These are phyloP conservation scores for Kurtzmaniella fragi DNA, from an alignment of 805 yeast genomes.

Conservation along the genomic window DNA sequence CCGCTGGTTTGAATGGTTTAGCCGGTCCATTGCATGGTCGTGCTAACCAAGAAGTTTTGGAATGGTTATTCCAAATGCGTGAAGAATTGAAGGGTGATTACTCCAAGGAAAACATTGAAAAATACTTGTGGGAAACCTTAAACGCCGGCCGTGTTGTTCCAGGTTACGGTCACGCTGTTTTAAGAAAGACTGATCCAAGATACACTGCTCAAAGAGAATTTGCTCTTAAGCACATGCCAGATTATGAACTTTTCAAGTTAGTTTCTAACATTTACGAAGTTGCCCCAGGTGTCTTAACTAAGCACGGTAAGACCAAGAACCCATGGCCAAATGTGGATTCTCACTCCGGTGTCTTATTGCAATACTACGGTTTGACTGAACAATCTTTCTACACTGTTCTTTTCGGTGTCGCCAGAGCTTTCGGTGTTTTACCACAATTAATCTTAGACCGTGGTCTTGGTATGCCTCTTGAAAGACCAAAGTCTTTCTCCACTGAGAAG, in stretches of 20 bases:
- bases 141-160: constrained; percentile 77
- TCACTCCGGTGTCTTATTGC: constrained; percentile 71
- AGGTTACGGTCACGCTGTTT: constrained; percentile 86
- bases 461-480: constrained; percentile 79
- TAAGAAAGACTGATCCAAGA: constrained; percentile 80
- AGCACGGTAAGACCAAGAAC: constrained; percentile 82
- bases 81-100: constrained; percentile 58
- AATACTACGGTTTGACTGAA: constrained; percentile 75
- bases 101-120: constrained; percentile 51
- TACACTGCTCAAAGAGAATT: constrained; percentile 70
- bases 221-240: constrained; percentile 56
- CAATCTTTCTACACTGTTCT: constrained; percentile 72
- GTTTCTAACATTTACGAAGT: constrained; percentile 62
- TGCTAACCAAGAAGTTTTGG: constrained; percentile 81
- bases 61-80: constrained; percentile 64
- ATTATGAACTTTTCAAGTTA: constrained; percentile 60
- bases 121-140: constrained; percentile 66
- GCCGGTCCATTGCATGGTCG: constrained; percentile 87
- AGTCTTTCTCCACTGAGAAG: constrained; percentile 89
- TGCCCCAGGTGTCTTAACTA: constrained; percentile 68
- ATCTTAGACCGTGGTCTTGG: constrained; percentile 76
- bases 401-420: constrained; percentile 77
- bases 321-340: constrained; percentile 86
- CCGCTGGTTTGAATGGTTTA: constrained; percentile 77
- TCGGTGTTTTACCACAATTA: constrained; percentile 75